Conservation (phyloP, 225 moss, liverwort and hornwort species). For the Bryoerythrophyllum caledonicum region DNA sequence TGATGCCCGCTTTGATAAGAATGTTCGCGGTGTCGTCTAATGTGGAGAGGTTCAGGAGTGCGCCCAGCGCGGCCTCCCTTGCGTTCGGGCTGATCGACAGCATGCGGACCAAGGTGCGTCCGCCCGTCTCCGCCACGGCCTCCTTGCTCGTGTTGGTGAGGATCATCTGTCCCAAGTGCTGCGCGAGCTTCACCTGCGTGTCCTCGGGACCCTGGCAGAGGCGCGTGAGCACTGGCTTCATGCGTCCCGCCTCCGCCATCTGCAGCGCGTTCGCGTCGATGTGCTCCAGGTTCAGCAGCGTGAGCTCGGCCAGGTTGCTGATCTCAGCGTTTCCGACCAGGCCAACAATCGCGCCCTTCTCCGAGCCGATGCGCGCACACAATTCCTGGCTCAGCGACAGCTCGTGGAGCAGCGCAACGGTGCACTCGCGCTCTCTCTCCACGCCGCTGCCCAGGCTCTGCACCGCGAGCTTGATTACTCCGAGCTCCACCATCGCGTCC, state of each 20-base stretch:
- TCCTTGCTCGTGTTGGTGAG: conserved; percentile 63
- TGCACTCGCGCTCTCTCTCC: conserved; percentile 47
- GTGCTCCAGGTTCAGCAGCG: conserved; percentile 51
- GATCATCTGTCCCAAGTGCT: conserved; percentile 55
- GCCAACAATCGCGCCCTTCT: conserved; percentile 40
- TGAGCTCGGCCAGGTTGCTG: conserved; percentile 33
- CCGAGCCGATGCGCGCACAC: conserved; percentile 42
- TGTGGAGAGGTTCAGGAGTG: conserved; percentile 49
- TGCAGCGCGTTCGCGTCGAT: conserved; percentile 42
- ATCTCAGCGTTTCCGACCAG: conserved; percentile 33
- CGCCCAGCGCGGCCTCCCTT: conserved; percentile 49
- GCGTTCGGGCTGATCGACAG: conserved; percentile 50
- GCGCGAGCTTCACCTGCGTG: conserved; percentile 48
- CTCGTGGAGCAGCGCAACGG: conserved; percentile 42
- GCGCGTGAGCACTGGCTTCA: conserved; percentile 46
- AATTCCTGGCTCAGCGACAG: conserved; percentile 29
- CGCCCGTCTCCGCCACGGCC: conserved; percentile 46
- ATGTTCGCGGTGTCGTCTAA: conserved; percentile 42
- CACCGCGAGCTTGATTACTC: conserved; percentile 47
- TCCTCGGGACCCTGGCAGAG: conserved; percentile 55
- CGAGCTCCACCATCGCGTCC: conserved; percentile 36
- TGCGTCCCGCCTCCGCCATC: conserved; percentile 57
- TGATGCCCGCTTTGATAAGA: conserved; percentile 49
- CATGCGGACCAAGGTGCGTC: conserved; percentile 50
- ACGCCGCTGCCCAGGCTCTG: conserved; percentile 46